A percentile compares a stretch with the other conserved stretches of the same genome.
phyloP scores from a whole-genome alignment of 805 yeast genomes.

The Saturnispora galanensis region DNA sequence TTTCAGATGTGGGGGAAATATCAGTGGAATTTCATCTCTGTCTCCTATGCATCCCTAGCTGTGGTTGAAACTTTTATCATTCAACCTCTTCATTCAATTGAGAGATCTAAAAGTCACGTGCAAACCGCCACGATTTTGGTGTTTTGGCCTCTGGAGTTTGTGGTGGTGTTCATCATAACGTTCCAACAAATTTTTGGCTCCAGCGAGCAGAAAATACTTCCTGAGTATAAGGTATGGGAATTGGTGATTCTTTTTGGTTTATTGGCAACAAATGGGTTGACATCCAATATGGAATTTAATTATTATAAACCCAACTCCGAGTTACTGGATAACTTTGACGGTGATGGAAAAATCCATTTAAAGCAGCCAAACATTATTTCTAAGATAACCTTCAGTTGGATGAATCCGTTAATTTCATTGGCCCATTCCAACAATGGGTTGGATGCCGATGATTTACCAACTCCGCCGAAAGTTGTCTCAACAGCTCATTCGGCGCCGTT shows the following conservation, averaged over 20 bases:
- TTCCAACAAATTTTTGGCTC: constrained; percentile 27
- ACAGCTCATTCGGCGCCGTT: constrained; percentile 26
- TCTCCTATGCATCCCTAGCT: constrained; percentile 11
- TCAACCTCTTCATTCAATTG: constrained; percentile 36
- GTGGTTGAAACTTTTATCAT: constrained; percentile 20
- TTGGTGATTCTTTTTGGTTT: constrained; percentile 22
- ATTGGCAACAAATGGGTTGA: constrained; percentile 23
- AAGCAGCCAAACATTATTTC: constrained; percentile 54
- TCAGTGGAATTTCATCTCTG: constrained; percentile 3
- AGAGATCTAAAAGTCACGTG: constrained; percentile 30
- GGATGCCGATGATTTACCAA: constrained; percentile 32
- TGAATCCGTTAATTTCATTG: constrained; percentile 70
- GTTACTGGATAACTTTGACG: constrained; percentile 15
- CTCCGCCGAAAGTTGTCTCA: constrained; percentile 31
- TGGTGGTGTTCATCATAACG: constrained; percentile 10
- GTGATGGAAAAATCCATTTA: constrained; percentile 20
- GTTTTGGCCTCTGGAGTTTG: constrained; percentile 30
- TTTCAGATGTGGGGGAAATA: constrained; percentile 1
- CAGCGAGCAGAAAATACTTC: constrained; percentile 10
- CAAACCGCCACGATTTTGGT: constrained; percentile 31
- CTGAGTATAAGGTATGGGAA: constrained; percentile 1
- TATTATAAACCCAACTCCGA: constrained; percentile 30
- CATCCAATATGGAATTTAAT: constrained; percentile 33
- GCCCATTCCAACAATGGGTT: constrained; percentile 38
- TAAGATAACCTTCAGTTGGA: constrained; percentile 78